Conservation (phyloP, 495 filamentous ascomycete species). For the Penicillium malachiteum region DNA sequence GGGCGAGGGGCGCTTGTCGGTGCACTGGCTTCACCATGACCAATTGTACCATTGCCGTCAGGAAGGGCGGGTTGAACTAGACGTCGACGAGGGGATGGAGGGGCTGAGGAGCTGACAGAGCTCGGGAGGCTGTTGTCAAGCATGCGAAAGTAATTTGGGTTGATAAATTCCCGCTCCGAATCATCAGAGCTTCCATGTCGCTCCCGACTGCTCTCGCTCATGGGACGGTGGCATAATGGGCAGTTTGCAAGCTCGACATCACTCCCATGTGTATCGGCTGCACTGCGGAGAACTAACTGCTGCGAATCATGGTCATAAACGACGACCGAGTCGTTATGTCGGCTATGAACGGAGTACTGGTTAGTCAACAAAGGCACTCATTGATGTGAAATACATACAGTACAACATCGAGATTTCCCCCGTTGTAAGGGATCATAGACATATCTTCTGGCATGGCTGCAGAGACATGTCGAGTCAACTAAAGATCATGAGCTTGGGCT, state of each 20-base stretch:
- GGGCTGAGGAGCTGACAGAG: slow-evolving; percentile 45
- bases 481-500: not conserved
- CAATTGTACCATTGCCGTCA: slow-evolving; percentile 35
- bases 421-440: slow-evolving; percentile 49
- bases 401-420: slow-evolving; percentile 50
- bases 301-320: slow-evolving; percentile 83
- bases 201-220: slow-evolving; percentile 50
- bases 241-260: slow-evolving; percentile 63
- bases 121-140: slow-evolving; percentile 63
- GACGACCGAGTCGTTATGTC: slow-evolving; percentile 88
- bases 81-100: slow-evolving; percentile 53
- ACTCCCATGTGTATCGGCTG: slow-evolving; percentile 39
- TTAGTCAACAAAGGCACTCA: slow-evolving; percentile 1
- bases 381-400: slow-evolving; percentile 35
- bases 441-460: slow-evolving; percentile 40
- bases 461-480: slow-evolving; percentile 5
- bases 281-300: slow-evolving; percentile 76
- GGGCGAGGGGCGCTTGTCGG: slow-evolving; percentile 52
- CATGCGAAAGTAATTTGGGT: slow-evolving; percentile 92
- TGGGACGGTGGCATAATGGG: slow-evolving; percentile 83
- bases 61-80: slow-evolving; percentile 48
- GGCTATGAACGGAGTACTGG: slow-evolving; percentile 58
- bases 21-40: slow-evolving; percentile 32
- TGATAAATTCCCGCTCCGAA: slow-evolving; percentile 68
- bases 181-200: slow-evolving; percentile 34